Conservation (phyloP, 768 basidiomycete species). For the Trametes coccinea region DNA sequence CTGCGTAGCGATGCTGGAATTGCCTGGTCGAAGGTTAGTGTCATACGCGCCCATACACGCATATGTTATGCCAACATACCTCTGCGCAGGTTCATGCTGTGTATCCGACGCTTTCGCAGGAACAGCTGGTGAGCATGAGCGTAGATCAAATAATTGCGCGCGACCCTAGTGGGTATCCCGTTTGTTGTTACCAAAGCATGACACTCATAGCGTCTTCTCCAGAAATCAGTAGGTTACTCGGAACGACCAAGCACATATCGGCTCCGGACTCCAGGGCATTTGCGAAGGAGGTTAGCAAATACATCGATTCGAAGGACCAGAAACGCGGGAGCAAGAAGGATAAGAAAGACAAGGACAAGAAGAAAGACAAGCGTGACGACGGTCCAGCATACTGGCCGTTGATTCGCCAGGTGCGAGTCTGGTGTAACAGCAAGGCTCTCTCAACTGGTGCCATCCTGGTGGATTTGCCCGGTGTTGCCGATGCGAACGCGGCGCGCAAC, state of each 20-base stretch:
- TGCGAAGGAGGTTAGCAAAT: conserved; percentile 56
- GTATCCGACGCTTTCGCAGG: conserved; percentile 52
- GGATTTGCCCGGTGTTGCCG: conserved; percentile 65
- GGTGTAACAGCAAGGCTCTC: conserved; percentile 51
- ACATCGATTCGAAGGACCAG: conserved; percentile 63
- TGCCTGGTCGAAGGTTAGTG: conserved; percentile 57
- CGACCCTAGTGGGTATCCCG: conserved; percentile 42
- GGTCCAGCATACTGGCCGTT: conserved; percentile 60
- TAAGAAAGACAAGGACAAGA: conserved; percentile 34
- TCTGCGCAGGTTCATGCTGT: conserved; percentile 55
- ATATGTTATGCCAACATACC: too few relatives aligned
- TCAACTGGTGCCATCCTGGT: conserved; percentile 64
- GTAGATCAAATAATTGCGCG: conserved; percentile 50
- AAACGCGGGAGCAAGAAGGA: conserved; percentile 51
- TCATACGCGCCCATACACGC: too few relatives aligned
- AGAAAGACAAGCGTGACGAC: conserved; percentile 32
- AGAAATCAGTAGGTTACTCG: conserved; percentile 51
- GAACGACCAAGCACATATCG: conserved; percentile 52
- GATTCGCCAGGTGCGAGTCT: conserved; percentile 62
- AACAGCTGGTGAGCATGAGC: conserved; percentile 49
- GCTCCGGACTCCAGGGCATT: conserved; percentile 54
- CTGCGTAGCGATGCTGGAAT: conserved; percentile 60
- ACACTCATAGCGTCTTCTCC: background rate
- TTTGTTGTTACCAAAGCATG: conserved; percentile 5
- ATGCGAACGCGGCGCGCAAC: conserved; percentile 64